Evolutionary conservation across 345 rosid species (phyloP).

Genomic region (Rhodomyrtus tomentosa): DNA sequence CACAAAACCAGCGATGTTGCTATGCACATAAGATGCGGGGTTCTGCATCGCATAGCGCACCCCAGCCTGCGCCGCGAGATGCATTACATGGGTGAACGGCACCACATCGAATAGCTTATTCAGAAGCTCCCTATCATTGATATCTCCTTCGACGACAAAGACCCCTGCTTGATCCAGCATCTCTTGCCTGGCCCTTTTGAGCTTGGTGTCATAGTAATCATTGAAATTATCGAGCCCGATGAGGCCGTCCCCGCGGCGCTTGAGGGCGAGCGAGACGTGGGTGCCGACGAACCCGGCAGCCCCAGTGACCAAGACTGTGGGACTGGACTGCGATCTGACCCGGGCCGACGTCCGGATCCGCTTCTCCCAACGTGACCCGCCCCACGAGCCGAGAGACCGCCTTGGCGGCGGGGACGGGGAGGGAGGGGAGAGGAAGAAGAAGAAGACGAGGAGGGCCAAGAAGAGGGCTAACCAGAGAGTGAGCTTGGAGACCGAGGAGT

Average conservation of each 20-base stretch:
- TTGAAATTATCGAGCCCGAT: slow-evolving; percentile 26
- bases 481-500: slow-evolving; percentile 16
- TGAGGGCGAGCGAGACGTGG: slow-evolving; percentile 21
- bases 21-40: slow-evolving; percentile 18
- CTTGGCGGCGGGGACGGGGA: not conserved
- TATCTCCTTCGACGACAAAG: slow-evolving; percentile 20
- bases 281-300: slow-evolving; percentile 31
- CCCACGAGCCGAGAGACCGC: slow-evolving; percentile 12
- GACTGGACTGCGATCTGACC: slow-evolving; percentile 1
- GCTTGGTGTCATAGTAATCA: slow-evolving; percentile 10
- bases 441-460: slow-evolving; percentile 20
- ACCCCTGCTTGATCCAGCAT: slow-evolving; percentile 8
- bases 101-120: slow-evolving; percentile 17
- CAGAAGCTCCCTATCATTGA: slow-evolving; percentile 15
- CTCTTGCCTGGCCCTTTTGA: slow-evolving; percentile 16
- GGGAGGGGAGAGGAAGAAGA: slow-evolving; percentile 22
- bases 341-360: slow-evolving; percentile 13
- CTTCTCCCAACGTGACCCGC: slow-evolving; percentile 19
- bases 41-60: slow-evolving; percentile 31
- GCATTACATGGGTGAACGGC: slow-evolving; percentile 25
- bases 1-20: slow-evolving; percentile 18
- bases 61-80: slow-evolving; percentile 31
- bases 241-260: slow-evolving; percentile 26
- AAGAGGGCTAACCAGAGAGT: slow-evolving; percentile 24
- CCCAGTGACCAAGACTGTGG: slow-evolving; percentile 21